Evolutionary conservation across 208 protist species (phyloP).

Genomic region (Acanthamoeba lugdunensis): DNA sequence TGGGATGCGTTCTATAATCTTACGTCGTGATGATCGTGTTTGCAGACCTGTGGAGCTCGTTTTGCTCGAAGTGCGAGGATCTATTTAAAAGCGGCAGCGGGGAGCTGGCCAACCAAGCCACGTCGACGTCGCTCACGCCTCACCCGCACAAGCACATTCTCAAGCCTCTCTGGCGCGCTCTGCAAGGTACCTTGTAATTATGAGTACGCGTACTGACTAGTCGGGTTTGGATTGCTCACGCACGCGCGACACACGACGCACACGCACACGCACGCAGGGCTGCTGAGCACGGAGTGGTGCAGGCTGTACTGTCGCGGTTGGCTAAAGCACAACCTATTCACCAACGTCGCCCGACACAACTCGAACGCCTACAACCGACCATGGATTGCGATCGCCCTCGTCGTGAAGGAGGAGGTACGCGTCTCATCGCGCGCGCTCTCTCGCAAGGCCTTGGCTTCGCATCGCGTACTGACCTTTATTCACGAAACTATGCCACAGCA

Average conservation of each 20-base stretch:
- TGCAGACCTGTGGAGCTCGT: slow-evolving; percentile 4
- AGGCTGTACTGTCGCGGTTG: slow-evolving; percentile 26
- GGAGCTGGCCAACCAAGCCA: neutral
- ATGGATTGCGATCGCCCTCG: neutral
- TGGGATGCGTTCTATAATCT: neutral
- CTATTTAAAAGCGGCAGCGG: neutral
- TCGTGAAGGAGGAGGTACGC: slow-evolving; percentile 24
- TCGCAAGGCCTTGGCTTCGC: neutral
- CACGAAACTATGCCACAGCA: neutral
- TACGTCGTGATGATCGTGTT: neutral
- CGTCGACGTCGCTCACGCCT: neutral
- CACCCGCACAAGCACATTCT: slow-evolving; percentile 10
- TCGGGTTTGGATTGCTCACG: neutral
- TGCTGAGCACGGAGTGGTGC: slow-evolving; percentile 31
- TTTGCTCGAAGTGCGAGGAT: neutral
- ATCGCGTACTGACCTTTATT: neutral
- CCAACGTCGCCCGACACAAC: slow-evolving; percentile 42
- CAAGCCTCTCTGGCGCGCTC: slow-evolving; percentile 33
- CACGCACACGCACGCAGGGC: neutral
- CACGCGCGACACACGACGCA: neutral
- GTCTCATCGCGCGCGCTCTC: no score
- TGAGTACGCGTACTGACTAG: neutral
- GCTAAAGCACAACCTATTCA: slow-evolving; percentile 50
- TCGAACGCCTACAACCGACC: slow-evolving; percentile 45
- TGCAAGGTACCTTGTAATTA: neutral